These are phyloP conservation scores for Aristolochia californica DNA, from an alignment of 164 flowering plant species.

Conservation along the genomic window DNA sequence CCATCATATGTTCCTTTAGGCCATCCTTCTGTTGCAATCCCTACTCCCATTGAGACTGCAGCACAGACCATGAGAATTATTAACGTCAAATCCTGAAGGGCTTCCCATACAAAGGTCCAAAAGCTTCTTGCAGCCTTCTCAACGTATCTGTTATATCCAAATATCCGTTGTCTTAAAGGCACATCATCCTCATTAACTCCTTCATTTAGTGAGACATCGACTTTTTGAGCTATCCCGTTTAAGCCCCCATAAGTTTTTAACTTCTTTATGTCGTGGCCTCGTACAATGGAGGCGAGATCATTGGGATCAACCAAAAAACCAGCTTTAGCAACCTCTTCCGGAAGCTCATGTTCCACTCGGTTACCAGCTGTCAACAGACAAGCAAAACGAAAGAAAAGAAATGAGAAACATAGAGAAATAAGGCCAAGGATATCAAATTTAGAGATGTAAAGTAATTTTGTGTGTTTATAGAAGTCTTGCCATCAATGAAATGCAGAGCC, in stretches of 20 bases:
- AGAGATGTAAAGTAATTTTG: no score
- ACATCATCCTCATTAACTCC: conserved; percentile 24
- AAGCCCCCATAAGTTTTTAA: conserved; percentile 20
- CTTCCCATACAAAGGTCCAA: conserved; percentile 43
- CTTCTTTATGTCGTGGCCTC: conserved; percentile 20
- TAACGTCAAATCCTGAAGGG: conserved; percentile 40
- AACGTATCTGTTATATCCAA: conserved; percentile 29
- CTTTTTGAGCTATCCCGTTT: conserved; percentile 26
- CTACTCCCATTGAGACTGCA: conserved; percentile 37
- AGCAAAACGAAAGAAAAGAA: background rate
- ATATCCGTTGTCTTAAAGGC: conserved; percentile 22
- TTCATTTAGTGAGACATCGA: conserved; percentile 19
- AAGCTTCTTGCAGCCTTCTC: conserved; percentile 40
- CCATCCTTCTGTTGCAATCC: conserved; percentile 41
- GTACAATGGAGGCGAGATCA: conserved; percentile 33
- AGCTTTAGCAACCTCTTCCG: conserved; percentile 23
- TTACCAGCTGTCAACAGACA: conserved; percentile 18
- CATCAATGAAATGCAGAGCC: conserved; percentile 37
- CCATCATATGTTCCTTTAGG: conserved; percentile 48
- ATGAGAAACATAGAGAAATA: background rate
- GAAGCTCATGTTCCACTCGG: conserved; percentile 14
- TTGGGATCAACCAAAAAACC: conserved; percentile 30
- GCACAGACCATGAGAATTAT: conserved; percentile 44
- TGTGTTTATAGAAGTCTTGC: conserved; percentile 14
- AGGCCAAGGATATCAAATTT: background rate